phyloP scores from a whole-genome alignment of 192 early-diverging fungal species.

The Umbelopsis vinacea region DNA sequence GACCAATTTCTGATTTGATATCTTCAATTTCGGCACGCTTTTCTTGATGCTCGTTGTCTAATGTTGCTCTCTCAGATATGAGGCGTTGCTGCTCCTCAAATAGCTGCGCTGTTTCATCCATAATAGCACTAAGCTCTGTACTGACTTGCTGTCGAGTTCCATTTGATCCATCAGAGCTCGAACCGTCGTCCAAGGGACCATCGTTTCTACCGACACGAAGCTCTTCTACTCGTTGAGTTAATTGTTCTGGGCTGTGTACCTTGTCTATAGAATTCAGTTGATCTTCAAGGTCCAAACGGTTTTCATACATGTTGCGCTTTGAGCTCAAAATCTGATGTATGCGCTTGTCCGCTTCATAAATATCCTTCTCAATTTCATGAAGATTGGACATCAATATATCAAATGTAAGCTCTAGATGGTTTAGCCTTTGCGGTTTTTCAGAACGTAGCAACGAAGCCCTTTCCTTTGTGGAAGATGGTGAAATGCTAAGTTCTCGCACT shows the following conservation, averaged over 20 bases:
- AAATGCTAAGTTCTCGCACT: not conserved
- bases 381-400: slow-evolving; percentile 57
- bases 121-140: slow-evolving; percentile 36
- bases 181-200: slow-evolving; percentile 23
- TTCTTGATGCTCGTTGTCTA: slow-evolving; percentile 44
- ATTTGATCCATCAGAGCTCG: not conserved
- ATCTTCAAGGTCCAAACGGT: slow-evolving; percentile 45
- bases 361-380: slow-evolving; percentile 53
- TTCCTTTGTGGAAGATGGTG: not conserved
- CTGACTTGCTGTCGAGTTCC: slow-evolving; percentile 14
- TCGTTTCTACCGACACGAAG: not conserved
- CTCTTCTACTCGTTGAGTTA: slow-evolving; percentile 12
- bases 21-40: slow-evolving; percentile 39
- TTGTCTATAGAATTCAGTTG: slow-evolving; percentile 19
- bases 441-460: not conserved
- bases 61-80: slow-evolving; percentile 39
- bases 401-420: slow-evolving; percentile 55
- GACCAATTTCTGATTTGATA: slow-evolving; percentile 41
- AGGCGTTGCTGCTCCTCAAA: slow-evolving; percentile 40
- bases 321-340: slow-evolving; percentile 40
- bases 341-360: slow-evolving; percentile 43
- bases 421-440: slow-evolving; percentile 26
- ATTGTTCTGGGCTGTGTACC: not conserved
- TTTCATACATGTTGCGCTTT: slow-evolving; percentile 53
- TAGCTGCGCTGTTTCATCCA: slow-evolving; percentile 44